These are phyloP conservation scores for Gossypium raimondii DNA, from an alignment of 345 rosid species.

Conservation along the genomic window DNA sequence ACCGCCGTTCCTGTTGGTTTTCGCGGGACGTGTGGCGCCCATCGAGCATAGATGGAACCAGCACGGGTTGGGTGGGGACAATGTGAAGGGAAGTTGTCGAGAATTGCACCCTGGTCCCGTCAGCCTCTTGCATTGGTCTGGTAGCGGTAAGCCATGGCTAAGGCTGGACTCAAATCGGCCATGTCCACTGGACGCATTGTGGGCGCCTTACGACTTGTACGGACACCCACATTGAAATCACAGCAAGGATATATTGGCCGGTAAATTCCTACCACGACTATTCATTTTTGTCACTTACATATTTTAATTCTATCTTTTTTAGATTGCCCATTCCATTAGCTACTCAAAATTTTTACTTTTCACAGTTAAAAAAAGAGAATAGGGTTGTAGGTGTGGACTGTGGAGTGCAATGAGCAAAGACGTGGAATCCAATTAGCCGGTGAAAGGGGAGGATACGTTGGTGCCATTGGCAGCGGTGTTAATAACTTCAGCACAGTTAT, in stretches of 20 bases:
- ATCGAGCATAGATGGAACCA: constrained; percentile 98
- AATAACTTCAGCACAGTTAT: too few species aligned
- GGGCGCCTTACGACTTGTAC: constrained; percentile 83
- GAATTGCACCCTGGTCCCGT: constrained; percentile 93
- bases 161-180: constrained; percentile 74
- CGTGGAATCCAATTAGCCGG: too few species aligned
- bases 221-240: constrained; percentile 38
- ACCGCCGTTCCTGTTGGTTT: constrained; percentile 81
- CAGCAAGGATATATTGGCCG: constrained; percentile 12
- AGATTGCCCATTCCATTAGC: neutral
- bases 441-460: too few species aligned
- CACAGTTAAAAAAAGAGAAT: too few species aligned
- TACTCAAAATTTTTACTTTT: too few species aligned
- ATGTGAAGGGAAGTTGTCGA: constrained; percentile 86
- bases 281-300: neutral
- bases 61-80: constrained; percentile 94
- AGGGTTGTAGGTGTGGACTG: too few species aligned
- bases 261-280: constrained; percentile 27
- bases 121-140: constrained; percentile 96
- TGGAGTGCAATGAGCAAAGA: too few species aligned
- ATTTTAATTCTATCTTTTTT: neutral
- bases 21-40: constrained; percentile 87
- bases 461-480: constrained; percentile 17
- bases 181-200: constrained; percentile 81
- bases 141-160: constrained; percentile 98